A percentile compares a stretch with the other conserved stretches of the same genome.
Conservation (phyloP, 192 early-diverging fungal genomes). For the Mortierella antarctica region DNA sequence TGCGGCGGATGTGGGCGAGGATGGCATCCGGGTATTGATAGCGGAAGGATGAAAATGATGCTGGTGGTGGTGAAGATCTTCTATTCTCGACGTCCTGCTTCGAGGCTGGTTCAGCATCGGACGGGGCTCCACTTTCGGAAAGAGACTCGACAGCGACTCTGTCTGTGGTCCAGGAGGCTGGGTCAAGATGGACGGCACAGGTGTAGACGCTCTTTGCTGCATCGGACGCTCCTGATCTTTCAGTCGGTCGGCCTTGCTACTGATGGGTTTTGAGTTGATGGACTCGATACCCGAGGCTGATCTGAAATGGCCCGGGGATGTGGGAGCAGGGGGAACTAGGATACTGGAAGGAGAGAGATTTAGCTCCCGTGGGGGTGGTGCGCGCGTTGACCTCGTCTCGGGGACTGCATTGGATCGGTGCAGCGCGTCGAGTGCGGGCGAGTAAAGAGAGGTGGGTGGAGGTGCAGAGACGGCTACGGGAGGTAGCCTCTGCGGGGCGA, state of each 20-base stretch:
- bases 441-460: conserved; percentile 12
- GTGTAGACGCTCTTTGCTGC: conserved; percentile 47
- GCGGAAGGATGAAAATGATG: conserved; percentile 3
- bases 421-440: conserved; percentile 12
- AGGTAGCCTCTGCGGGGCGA: not conserved
- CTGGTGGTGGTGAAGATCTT: too few relatives aligned
- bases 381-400: too few relatives aligned
- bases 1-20: too few relatives aligned
- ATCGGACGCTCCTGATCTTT: conserved; percentile 22
- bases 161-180: conserved; percentile 21
- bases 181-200: conserved; percentile 22
- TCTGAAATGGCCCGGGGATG: conserved; percentile 26
- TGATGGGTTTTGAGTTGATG: conserved; percentile 38
- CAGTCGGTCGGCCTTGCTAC: conserved; percentile 27
- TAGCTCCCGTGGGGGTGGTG: not conserved
- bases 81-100: conserved; percentile 38
- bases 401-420: not conserved
- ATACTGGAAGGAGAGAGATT: conserved; percentile 2
- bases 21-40: too few relatives aligned
- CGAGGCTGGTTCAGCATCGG: conserved; percentile 49
- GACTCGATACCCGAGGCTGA: conserved; percentile 11
- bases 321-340: conserved; percentile 6
- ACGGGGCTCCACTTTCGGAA: conserved; percentile 38
- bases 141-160: conserved; percentile 24
- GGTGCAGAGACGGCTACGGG: conserved; percentile 7